A percentile compares a stretch with the other conserved stretches of the same genome.
phyloP scores from a whole-genome alignment of 2,329 filamentous ascomycete species.

The Cladosporium phlei region DNA sequence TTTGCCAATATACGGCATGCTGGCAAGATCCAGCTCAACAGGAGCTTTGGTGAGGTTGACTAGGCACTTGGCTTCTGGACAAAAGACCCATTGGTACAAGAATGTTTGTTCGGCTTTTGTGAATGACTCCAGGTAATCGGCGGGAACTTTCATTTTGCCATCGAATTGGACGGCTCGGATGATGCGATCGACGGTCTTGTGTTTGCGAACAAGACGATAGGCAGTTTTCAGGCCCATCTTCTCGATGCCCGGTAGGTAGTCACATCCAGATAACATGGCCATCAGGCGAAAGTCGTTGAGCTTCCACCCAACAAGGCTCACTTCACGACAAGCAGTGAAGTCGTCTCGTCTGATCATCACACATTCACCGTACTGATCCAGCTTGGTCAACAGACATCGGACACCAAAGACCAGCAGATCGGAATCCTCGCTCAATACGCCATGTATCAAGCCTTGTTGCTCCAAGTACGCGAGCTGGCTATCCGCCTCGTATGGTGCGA shows the following conservation, averaged over 20 bases:
- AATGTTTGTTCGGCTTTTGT: conserved; percentile 87
- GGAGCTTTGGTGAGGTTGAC: conserved; percentile 70
- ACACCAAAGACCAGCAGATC: conserved; percentile 94
- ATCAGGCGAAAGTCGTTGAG: conserved; percentile 88
- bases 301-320: conserved; percentile 86
- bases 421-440: conserved; percentile 93
- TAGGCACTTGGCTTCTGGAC: conserved; percentile 64
- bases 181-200: conserved; percentile 80
- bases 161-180: conserved; percentile 83
- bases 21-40: conserved; percentile 57
- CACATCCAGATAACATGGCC: conserved; percentile 94
- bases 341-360: conserved; percentile 85
- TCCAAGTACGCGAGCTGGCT: conserved; percentile 95
- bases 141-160: conserved; percentile 74
- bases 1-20: conserved; percentile 77
- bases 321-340: conserved; percentile 81
- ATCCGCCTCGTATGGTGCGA: conserved; percentile 95
- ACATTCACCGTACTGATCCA: conserved; percentile 90
- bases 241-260: conserved; percentile 83
- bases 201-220: conserved; percentile 81
- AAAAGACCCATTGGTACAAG: conserved; percentile 90
- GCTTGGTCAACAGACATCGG: conserved; percentile 82
- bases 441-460: conserved; percentile 73
- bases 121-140: conserved; percentile 76
- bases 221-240: conserved; percentile 91